These are phyloP conservation scores for Serendipita sp. DNA, from an alignment of 768 basidiomycete species.

Conservation along the genomic window DNA sequence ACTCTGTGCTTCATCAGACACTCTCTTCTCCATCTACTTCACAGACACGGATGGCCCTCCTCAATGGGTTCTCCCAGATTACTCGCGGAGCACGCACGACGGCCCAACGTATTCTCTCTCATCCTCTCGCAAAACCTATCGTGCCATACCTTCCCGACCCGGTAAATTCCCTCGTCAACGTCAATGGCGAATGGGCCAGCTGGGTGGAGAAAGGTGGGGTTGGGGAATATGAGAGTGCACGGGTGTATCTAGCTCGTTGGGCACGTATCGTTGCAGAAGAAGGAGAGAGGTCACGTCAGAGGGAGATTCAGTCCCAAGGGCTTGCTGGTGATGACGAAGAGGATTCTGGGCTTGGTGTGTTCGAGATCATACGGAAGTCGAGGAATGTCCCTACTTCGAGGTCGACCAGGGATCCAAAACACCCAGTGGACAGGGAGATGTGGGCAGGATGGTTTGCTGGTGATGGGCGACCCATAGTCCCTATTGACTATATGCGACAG, in stretches of 20 bases:
- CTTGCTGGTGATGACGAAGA: slow-evolving; percentile 38
- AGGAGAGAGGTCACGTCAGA: slow-evolving; percentile 73
- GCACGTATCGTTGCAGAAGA: slow-evolving; percentile 95
- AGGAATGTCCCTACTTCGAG: slow-evolving; percentile 51
- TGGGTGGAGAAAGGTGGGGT: slow-evolving; percentile 89
- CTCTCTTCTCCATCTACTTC: slow-evolving; percentile 35
- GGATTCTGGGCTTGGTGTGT: slow-evolving; percentile 64
- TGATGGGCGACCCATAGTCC: slow-evolving; percentile 50
- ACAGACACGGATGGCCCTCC: slow-evolving; percentile 60
- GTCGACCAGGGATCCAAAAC: slow-evolving; percentile 60
- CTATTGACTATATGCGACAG: slow-evolving; percentile 50
- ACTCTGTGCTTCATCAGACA: slow-evolving; percentile 70
- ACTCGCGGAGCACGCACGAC: slow-evolving; percentile 86
- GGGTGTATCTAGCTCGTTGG: slow-evolving; percentile 94
- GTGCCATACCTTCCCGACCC: slow-evolving; percentile 93
- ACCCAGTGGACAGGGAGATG: slow-evolving; percentile 55
- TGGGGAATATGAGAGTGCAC: slow-evolving; percentile 89
- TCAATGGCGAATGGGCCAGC: slow-evolving; percentile 74
- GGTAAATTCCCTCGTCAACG: slow-evolving; percentile 76
- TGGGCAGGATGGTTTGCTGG: slow-evolving; percentile 70
- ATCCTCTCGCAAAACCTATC: slow-evolving; percentile 90
- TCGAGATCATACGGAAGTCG: slow-evolving; percentile 68
- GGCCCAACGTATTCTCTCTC: slow-evolving; percentile 86
- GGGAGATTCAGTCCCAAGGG: slow-evolving; percentile 50
- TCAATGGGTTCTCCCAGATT: slow-evolving; percentile 90